These are phyloP conservation scores for Chalciporus piperatus DNA, from an alignment of 768 basidiomycete species.

Conservation along the genomic window DNA sequence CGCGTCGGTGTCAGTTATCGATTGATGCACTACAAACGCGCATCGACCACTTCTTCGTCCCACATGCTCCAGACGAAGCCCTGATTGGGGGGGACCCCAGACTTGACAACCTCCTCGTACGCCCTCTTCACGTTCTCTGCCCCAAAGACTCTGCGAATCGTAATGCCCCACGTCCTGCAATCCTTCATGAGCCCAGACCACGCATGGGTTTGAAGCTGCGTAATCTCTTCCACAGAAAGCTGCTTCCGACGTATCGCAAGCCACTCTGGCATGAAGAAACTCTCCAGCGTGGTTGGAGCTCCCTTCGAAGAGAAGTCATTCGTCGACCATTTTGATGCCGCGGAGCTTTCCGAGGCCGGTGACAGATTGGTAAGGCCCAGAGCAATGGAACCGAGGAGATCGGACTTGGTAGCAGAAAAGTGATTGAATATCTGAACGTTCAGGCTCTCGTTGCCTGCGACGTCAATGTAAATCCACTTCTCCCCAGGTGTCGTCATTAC, in stretches of 20 bases:
- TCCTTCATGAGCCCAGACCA: conserved; percentile 62
- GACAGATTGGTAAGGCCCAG: conserved; percentile 59
- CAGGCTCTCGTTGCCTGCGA: conserved; percentile 54
- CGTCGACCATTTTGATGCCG: conserved; percentile 37
- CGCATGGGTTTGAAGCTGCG: conserved; percentile 47
- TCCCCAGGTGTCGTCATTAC: conserved; percentile 30
- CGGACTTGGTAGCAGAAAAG: conserved; percentile 26
- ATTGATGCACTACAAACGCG: conserved; percentile 10
- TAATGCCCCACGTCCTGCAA: conserved; percentile 50
- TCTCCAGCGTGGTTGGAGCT: conserved; percentile 34
- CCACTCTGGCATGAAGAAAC: conserved; percentile 74
- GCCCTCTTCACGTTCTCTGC: conserved; percentile 44
- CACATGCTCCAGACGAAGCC: conserved; percentile 69
- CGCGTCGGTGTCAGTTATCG: not conserved
- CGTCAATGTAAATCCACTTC: conserved; percentile 60
- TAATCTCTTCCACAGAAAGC: conserved; percentile 46
- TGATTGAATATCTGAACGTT: conserved; percentile 44
- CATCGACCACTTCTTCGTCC: conserved; percentile 33
- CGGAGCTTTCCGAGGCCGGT: conserved; percentile 38
- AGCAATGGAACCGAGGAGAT: conserved; percentile 41
- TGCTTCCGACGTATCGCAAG: conserved; percentile 51
- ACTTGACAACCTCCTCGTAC: conserved; percentile 44
- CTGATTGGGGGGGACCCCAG: conserved; percentile 50
- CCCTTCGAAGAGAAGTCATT: conserved; percentile 31
- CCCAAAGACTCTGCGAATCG: conserved; percentile 48